A percentile compares a stretch with the other conserved stretches of the same genome.
Conservation (phyloP, 495 filamentous ascomycete species). For the Lasiosphaeria ovina region DNA sequence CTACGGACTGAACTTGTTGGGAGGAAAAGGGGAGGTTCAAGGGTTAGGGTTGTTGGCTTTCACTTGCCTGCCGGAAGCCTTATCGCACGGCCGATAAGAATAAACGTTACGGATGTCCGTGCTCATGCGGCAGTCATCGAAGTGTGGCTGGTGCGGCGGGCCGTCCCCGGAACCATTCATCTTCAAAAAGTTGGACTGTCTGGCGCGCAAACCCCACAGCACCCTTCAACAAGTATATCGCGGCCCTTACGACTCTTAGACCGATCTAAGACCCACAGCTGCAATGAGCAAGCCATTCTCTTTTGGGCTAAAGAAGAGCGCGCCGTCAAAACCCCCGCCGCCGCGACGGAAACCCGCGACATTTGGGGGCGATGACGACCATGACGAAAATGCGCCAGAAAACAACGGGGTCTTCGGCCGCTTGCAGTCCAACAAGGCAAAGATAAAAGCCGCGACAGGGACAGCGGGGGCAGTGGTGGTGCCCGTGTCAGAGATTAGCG, state of each 20-base stretch:
- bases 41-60: slow-evolving; percentile 12
- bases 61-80: background rate
- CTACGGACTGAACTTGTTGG: background rate
- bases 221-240: no score
- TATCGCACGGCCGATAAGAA: background rate
- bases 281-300: slow-evolving; percentile 35
- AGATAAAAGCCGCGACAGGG: background rate
- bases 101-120: no score
- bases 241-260: background rate
- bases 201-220: no score
- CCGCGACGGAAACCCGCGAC: slow-evolving; percentile 23
- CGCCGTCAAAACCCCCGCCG: slow-evolving; percentile 3
- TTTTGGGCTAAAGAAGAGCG: slow-evolving; percentile 37
- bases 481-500: background rate
- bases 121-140: no score
- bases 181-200: no score
- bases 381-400: slow-evolving; percentile 11
- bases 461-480: slow-evolving; percentile 36
- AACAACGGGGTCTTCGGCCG: background rate
- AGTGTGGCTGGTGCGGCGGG: no score
- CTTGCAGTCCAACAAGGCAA: background rate
- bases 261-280: background rate
- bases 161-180: no score
- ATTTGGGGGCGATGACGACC: slow-evolving; percentile 30
- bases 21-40: background rate